Evolutionary conservation across 148 eudicot species (phyloP).

Genomic region (Diospyros kaki): DNA sequence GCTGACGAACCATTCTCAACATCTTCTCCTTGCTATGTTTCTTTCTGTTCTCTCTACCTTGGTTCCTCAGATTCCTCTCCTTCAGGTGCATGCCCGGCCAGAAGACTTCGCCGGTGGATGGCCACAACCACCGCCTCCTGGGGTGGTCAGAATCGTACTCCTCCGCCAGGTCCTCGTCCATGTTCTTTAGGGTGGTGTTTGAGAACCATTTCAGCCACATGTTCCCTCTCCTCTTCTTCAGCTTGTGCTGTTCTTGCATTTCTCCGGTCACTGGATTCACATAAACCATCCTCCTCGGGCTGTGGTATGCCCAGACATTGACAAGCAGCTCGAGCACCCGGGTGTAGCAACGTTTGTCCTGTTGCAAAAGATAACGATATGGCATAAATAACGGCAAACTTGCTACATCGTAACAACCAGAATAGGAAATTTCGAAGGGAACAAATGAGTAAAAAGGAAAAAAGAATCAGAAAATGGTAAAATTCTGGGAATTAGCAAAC

Average conservation of each 20-base stretch:
- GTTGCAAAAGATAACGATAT: conserved; percentile 11
- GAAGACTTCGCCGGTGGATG: conserved; percentile 74
- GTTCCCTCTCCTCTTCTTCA: conserved; percentile 55
- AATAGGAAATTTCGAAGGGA: background rate
- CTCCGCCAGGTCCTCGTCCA: conserved; percentile 95
- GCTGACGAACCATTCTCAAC: conserved; percentile 47
- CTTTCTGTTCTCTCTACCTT: conserved; percentile 47
- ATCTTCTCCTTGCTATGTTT: conserved; percentile 54
- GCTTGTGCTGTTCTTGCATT: conserved; percentile 69
- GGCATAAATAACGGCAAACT: background rate
- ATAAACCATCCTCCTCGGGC: conserved; percentile 74
- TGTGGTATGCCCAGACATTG: conserved; percentile 94
- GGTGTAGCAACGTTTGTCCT: conserved; percentile 95
- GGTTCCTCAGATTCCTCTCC: conserved; percentile 49
- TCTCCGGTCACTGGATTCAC: conserved; percentile 63
- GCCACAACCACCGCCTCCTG: conserved; percentile 78
- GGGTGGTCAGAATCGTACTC: conserved; percentile 63
- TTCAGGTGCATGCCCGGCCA: conserved; percentile 79
- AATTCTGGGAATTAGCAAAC: background rate
- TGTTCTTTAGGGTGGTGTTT: conserved; percentile 55
- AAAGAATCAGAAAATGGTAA: background rate
- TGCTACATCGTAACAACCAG: background rate
- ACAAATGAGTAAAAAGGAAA: background rate
- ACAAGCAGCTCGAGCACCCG: conserved; percentile 83
- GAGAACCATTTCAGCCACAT: conserved; percentile 96